Conservation (phyloP, 306 rosid genomes). For the Oemleria cerasiformis region DNA sequence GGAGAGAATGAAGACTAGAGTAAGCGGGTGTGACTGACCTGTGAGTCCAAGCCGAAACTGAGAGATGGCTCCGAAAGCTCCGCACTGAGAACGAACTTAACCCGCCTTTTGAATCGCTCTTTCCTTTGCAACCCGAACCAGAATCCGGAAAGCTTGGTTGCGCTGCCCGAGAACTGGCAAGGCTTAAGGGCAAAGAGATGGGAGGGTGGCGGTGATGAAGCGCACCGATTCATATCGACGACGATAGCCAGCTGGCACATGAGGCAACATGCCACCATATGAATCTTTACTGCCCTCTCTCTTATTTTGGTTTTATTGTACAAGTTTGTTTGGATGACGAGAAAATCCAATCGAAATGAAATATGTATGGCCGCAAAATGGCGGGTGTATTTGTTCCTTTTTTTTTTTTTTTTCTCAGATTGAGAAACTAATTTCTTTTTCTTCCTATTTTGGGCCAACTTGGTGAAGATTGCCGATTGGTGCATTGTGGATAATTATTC, state of each 20-base stretch:
- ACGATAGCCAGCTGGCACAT: constrained; percentile 58
- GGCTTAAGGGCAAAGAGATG: constrained; percentile 35
- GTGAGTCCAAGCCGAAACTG: constrained; percentile 56
- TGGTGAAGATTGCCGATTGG: neutral
- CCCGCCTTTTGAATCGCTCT: constrained; percentile 36
- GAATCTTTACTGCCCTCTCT: neutral
- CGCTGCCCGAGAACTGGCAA: constrained; percentile 31
- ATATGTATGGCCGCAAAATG: constrained; percentile 19
- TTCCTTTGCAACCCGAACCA: constrained; percentile 42
- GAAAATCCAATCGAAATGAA: constrained; percentile 29
- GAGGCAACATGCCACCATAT: constrained; percentile 55
- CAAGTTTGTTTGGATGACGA: constrained; percentile 25
- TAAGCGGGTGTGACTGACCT: constrained; percentile 36
- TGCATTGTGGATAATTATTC: neutral
- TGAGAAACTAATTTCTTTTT: neutral
- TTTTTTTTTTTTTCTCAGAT: neutral
- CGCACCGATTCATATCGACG: constrained; percentile 47
- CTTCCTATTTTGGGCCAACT: neutral
- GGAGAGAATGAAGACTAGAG: constrained; percentile 1
- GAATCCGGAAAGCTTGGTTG: constrained; percentile 30
- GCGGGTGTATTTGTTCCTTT: constrained; percentile 16
- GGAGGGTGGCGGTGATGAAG: constrained; percentile 26
- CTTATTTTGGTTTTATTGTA: neutral
- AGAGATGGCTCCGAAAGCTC: constrained; percentile 55
- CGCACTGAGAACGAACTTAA: constrained; percentile 62